phyloP scores from a whole-genome alignment of 1,284 basidiomycete species.

The Ganoderma meredithae region DNA sequence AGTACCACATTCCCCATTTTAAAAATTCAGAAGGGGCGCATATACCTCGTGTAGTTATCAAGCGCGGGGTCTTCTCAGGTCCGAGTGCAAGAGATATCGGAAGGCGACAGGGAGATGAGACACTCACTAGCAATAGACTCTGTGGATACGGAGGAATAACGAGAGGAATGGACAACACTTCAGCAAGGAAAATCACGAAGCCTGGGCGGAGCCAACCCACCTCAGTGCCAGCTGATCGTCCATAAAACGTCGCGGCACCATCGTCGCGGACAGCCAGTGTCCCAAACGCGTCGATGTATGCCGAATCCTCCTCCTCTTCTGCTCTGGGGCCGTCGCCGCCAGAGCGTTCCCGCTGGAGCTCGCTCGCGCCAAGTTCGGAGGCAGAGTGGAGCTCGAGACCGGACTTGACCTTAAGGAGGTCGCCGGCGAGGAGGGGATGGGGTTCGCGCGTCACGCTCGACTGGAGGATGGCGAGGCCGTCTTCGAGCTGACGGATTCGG shows the following conservation, averaged over 20 bases:
- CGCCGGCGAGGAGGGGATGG: constrained; percentile 68
- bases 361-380: constrained; percentile 15
- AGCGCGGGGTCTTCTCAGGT: background rate
- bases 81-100: background rate
- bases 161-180: background rate
- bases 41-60: too few relatives aligned
- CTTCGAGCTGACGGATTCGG: constrained; percentile 77
- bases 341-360: constrained; percentile 5
- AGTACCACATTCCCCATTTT: background rate
- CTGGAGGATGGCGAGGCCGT: constrained; percentile 64
- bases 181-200: background rate
- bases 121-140: constrained; percentile 45
- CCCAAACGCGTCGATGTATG: constrained; percentile 51
- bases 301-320: constrained; percentile 31
- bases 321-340: constrained; percentile 20
- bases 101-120: background rate
- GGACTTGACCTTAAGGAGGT: constrained; percentile 70
- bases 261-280: constrained; percentile 68
- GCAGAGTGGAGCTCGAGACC: constrained; percentile 42
- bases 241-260: constrained; percentile 71
- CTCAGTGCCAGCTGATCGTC: constrained; percentile 67
- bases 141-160: constrained; percentile 15
- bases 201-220: constrained; percentile 34
- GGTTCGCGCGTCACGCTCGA: constrained; percentile 48
- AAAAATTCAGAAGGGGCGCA: background rate